Evolutionary conservation across 768 basidiomycete genomes (phyloP), one percentile per base, ranked within the genome.

Genomic region (Dentipellis fragilis): DNA sequence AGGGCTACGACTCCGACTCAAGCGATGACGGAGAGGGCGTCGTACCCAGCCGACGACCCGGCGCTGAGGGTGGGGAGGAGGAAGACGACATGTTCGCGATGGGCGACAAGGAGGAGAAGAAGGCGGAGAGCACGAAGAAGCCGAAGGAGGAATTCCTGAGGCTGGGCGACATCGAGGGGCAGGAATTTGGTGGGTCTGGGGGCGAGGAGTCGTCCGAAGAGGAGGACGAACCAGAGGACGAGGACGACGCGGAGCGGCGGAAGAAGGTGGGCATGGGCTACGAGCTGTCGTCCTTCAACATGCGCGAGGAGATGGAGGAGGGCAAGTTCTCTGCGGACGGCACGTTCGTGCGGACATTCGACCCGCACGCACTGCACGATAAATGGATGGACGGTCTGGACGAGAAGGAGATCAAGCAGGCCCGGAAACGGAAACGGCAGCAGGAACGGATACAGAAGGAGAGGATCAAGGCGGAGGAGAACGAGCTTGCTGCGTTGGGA

Each of bases 291-390:
- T 89, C 91, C 23, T 99, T 99, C 82, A 95, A 99, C 69, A 98
- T 99, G 95, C 86, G 93, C 60, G 87, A 91, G 63, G 96, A 99
- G 77, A 94, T 98, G 87, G 87, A 92, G 65, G 95, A 98, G 71
- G 96, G 96, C 39, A 91, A 93, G 66, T 97, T 99, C 73, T 85
- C 90, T 4, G 89, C 88, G 57, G 95, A 98, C 66, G 96, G 96
- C 49, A 87, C 71, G 64, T 92, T 93, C 66, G 83, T 89, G 50
- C 85, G 87, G 61, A 79, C 85, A 10, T 85, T 86, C 66, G 96
- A 99, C 68, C 89, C 89, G 1, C 87, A 93, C 66, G 91, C 85
- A 22, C 80, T 87, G 39, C 93, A 99, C 67, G 96, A 99, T 70
- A 80, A 81, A 36, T 99, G 96, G 96, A 87, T 99, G 81, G 89